A percentile compares a stretch with the other conserved stretches of the same genome.
phyloP scores from a whole-genome alignment of 192 early-diverging fungal species.

The Coemansia sp. region DNA sequence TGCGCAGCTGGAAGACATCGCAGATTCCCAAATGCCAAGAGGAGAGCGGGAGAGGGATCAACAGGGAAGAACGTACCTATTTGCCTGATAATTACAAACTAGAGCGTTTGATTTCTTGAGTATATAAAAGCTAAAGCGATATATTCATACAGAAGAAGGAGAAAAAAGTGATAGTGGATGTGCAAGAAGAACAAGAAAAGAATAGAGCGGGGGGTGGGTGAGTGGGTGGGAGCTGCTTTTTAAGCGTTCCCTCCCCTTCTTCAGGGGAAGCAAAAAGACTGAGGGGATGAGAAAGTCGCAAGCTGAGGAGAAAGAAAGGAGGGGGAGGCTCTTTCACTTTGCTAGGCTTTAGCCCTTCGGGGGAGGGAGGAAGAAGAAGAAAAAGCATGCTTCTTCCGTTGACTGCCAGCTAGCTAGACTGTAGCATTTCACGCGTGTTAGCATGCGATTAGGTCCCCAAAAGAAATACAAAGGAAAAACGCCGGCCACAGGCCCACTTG shows the following conservation, averaged over 20 bases:
- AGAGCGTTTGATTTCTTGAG: not conserved
- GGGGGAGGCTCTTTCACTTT: not conserved
- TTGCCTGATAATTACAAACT: not conserved
- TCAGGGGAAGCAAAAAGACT: not conserved
- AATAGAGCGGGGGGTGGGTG: not conserved
- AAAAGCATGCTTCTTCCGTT: not conserved
- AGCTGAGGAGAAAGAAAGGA: not conserved
- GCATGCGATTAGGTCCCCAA: not conserved
- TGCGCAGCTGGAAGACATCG: not conserved
- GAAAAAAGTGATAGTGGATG: not conserved
- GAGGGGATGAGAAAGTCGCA: not conserved
- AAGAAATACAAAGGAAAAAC: slow-evolving; percentile 4
- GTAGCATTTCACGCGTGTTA: not conserved
- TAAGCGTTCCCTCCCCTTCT: not conserved
- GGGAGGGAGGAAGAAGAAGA: not conserved
- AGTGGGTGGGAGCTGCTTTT: slow-evolving; percentile 4
- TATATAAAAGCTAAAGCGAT: not conserved
- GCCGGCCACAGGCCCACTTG: not conserved
- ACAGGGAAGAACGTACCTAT: not conserved
- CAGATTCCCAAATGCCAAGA: not conserved
- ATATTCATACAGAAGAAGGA: slow-evolving; percentile 1
- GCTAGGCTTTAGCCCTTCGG: not conserved
- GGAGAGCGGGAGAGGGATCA: not conserved
- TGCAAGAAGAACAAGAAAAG: not conserved
- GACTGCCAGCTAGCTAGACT: slow-evolving; percentile 7